Conservation (phyloP, 805 yeast genomes). For the Saccharomyces eubayanus region DNA sequence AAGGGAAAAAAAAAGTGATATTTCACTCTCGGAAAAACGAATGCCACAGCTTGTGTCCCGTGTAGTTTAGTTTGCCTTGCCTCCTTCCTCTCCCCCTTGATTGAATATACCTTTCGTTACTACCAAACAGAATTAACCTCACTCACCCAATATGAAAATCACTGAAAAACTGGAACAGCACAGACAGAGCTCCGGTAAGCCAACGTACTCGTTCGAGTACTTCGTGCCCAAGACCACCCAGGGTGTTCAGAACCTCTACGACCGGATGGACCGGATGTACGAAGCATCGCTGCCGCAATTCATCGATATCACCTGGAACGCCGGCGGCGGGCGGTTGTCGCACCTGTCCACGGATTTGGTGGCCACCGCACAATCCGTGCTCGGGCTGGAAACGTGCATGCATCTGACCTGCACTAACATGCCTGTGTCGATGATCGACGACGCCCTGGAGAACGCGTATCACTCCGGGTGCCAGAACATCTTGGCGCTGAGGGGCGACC, state of each 20-base stretch:
- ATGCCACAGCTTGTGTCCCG: background rate
- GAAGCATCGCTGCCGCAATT: conserved; percentile 75
- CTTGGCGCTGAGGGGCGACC: conserved; percentile 91
- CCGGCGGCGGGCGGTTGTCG: conserved; percentile 78
- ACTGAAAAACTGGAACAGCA: conserved; percentile 32
- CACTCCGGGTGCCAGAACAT: conserved; percentile 92
- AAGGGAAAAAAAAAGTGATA: background rate
- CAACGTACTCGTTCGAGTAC: conserved; percentile 92
- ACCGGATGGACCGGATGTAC: conserved; percentile 96
- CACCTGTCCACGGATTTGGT: conserved; percentile 86
- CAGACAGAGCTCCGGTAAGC: conserved; percentile 29
- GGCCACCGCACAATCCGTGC: conserved; percentile 77
- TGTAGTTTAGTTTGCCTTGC: background rate
- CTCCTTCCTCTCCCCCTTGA: too few relatives aligned
- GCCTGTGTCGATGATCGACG: conserved; percentile 72
- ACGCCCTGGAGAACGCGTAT: conserved; percentile 77
- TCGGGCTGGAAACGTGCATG: conserved; percentile 95
- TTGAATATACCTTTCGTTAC: background rate
- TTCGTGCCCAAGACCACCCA: conserved; percentile 96
- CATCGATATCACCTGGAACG: conserved; percentile 97
- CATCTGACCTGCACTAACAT: conserved; percentile 95
- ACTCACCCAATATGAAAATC: conserved; percentile 31
- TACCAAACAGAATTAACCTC: background rate
- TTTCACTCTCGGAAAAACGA: background rate
- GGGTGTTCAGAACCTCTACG: conserved; percentile 92